Percentiles rank a stretch among this genome's conserved stretches.
Evolutionary conservation across 768 basidiomycete genomes (phyloP).

Genomic region (Leccinum ochraceum): DNA sequence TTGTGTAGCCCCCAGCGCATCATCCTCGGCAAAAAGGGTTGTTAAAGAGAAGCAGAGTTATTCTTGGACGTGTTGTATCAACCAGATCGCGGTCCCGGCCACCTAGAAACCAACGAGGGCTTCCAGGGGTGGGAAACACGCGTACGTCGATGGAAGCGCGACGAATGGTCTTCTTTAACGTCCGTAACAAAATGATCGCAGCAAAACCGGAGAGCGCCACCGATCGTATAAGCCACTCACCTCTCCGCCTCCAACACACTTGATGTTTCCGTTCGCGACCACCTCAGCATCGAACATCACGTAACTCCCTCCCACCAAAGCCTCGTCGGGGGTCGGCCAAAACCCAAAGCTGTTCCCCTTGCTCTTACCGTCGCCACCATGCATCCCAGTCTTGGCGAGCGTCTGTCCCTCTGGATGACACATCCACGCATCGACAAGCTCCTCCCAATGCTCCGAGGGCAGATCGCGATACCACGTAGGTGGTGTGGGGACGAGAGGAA

Average conservation of each 20-base stretch:
- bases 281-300: slow-evolving; percentile 70
- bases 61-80: slow-evolving; percentile 97
- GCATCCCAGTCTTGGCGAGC: slow-evolving; percentile 53
- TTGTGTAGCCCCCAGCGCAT: slow-evolving; percentile 87
- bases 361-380: slow-evolving; percentile 1
- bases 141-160: slow-evolving; percentile 63
- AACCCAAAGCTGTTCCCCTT: slow-evolving; percentile 53
- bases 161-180: slow-evolving; percentile 91
- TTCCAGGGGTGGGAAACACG: slow-evolving; percentile 37
- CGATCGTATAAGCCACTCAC: slow-evolving; percentile 47
- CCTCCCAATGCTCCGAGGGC: slow-evolving; percentile 97
- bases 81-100: slow-evolving; percentile 46
- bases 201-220: slow-evolving; percentile 5
- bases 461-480: slow-evolving; percentile 73
- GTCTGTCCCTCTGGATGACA: slow-evolving; percentile 86
- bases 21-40: slow-evolving; percentile 78
- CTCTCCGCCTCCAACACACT: slow-evolving; percentile 25
- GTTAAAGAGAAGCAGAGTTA: slow-evolving; percentile 65
- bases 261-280: slow-evolving; percentile 41
- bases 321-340: slow-evolving; percentile 73
- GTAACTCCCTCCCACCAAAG: slow-evolving; percentile 89
- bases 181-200: slow-evolving; percentile 42
- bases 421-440: slow-evolving; percentile 98
- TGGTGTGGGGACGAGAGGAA: slow-evolving; percentile 61
- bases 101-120: slow-evolving; percentile 57